Evolutionary conservation across 352 stramenopile species (phyloP), one percentile per base, ranked within the genome.

Genomic region (Pythium myriotylum): DNA sequence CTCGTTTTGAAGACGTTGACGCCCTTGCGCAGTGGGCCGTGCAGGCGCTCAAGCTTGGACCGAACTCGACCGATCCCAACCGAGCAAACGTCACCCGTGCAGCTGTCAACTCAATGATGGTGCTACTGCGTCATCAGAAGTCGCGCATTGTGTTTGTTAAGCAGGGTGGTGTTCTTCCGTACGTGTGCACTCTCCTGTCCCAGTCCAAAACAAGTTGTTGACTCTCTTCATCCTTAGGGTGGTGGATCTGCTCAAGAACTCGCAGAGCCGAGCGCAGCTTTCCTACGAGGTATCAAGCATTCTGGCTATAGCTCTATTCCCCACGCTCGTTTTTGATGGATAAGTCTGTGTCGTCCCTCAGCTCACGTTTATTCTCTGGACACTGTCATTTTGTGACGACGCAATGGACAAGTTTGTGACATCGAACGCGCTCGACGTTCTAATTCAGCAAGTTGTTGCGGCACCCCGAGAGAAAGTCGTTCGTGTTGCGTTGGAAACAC

Each of bases 391-490:
- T 65, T 89, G 73, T 48, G 70, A 91, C 27, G 83, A 91, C 62
- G 86, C 84, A 12, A 70, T 95, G 51, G 84, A 92, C 32, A 91
- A 89, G 48, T 92, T 96, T 58, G 79, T 77, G 9, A 69, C 68
- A 33, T 74, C 73, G 4, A 88, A 88, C 40, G 75, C 82, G 14
- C 72, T 95, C 41, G 76, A 90, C 57, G 70, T 75, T 17, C 66
- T 94, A 29, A 83, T 94, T n/a, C 73, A 90, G 54, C 80, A 93
- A 63, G 87, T 95, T 29, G 85, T 86, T n/a, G 84, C 91, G n/a
- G 95, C 97, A n/a, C 95, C 93, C 23, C 88, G 94, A 59, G 95
- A 99, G 61, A 99, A 99, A 75, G 94, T 99, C 41, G 92, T 99
- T 43, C 92, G 97, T 45, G 95, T 99, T 6, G 88, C 93, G 22